Percentiles rank a stretch among this genome's conserved stretches.
These are phyloP conservation scores for Cystobasidiaceae sp. DNA, from an alignment of 1,284 basidiomycete genomes.

Conservation along the genomic window DNA sequence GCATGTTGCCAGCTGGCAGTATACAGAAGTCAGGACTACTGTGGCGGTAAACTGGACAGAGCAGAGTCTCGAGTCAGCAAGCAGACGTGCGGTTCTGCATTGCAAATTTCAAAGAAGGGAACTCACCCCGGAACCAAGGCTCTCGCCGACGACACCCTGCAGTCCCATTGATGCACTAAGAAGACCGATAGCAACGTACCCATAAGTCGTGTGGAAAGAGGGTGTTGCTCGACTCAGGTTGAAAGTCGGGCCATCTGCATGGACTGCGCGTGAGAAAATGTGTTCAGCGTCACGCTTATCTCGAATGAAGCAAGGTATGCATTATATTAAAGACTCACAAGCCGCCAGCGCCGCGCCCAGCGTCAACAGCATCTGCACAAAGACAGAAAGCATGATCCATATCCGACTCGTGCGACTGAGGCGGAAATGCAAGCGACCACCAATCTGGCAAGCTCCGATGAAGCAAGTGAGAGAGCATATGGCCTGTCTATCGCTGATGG, in stretches of 20 bases:
- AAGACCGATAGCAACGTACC: constrained; percentile 15
- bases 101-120: neutral
- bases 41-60: constrained; percentile 22
- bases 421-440: constrained; percentile 6
- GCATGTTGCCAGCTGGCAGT: constrained; percentile 16
- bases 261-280: neutral
- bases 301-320: neutral
- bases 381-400: constrained; percentile 6
- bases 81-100: neutral
- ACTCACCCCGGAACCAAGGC: constrained; percentile 19
- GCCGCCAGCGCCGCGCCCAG: constrained; percentile 13
- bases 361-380: constrained; percentile 21
- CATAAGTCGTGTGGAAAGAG: constrained; percentile 20
- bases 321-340: neutral
- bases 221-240: constrained; percentile 13
- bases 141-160: constrained; percentile 24
- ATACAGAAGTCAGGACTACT: constrained; percentile 22
- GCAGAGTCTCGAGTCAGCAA: neutral
- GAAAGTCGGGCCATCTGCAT: constrained; percentile 21
- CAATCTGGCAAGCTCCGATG: constrained; percentile 11
- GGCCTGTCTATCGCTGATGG: constrained; percentile 20
- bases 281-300: neutral
- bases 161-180: constrained; percentile 26
- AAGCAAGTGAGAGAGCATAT: constrained; percentile 10
- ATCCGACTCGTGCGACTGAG: constrained; percentile 11